phyloP scores from a whole-genome alignment of 2,329 filamentous ascomycete genomes.

The Pseudogymnoascus sp. region DNA sequence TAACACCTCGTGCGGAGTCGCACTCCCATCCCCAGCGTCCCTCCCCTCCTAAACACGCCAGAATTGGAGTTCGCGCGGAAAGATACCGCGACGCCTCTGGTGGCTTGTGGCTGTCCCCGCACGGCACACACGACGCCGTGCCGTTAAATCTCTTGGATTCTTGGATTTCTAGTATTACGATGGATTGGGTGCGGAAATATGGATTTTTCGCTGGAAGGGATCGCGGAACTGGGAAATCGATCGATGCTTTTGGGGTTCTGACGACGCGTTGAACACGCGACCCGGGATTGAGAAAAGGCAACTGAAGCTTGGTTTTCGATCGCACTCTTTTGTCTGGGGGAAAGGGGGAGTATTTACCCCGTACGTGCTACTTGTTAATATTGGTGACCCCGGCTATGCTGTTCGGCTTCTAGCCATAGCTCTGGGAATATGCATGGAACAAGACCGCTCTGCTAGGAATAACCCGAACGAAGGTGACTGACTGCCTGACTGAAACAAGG shows the following conservation, averaged over 20 bases:
- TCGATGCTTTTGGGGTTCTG: too few species aligned
- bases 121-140: neutral
- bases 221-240: neutral
- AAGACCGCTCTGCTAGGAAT: neutral
- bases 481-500: neutral
- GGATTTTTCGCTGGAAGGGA: neutral
- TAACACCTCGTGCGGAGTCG: neutral
- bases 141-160: neutral
- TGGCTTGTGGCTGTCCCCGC: neutral
- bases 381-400: neutral
- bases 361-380: neutral
- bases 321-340: neutral
- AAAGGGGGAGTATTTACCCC: neutral
- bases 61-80: constrained; percentile 4
- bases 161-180: neutral
- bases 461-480: neutral
- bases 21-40: neutral
- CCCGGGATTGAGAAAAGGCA: neutral
- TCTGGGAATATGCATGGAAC: neutral
- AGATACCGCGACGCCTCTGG: neutral
- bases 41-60: neutral
- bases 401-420: neutral
- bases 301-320: too few species aligned
- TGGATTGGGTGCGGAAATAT: neutral
- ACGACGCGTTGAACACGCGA: neutral